Evolutionary conservation across 2,329 filamentous ascomycete genomes (phyloP).

Genomic region (Cladophialophora yegresii): DNA sequence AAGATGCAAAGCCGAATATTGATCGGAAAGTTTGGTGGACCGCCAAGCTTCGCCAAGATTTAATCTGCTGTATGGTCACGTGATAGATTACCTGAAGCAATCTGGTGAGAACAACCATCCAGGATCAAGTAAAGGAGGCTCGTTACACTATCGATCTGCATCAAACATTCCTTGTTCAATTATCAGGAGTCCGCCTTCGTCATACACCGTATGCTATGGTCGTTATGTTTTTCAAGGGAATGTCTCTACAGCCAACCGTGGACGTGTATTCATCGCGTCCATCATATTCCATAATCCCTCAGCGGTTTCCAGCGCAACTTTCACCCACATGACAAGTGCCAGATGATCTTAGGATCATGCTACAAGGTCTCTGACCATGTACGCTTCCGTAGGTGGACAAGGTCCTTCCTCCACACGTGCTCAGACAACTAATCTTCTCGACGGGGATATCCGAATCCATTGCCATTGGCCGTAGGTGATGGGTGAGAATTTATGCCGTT

Average conservation of each 20-base stretch:
- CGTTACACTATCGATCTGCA: neutral
- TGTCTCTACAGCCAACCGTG: conserved; percentile 9
- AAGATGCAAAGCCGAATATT: conserved; percentile 1
- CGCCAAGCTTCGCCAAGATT: neutral
- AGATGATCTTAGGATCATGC: neutral
- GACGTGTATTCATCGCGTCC: neutral
- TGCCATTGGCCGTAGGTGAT: conserved; percentile 19
- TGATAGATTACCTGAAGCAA: neutral
- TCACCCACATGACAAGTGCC: neutral
- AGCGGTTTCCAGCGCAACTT: neutral
- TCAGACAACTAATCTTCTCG: conserved; percentile 11
- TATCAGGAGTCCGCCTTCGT: neutral
- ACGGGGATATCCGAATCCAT: conserved; percentile 24
- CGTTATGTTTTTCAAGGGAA: conserved; percentile 4
- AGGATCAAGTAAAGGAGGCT: neutral
- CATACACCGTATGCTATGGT: conserved; percentile 7
- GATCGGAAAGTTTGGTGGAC: conserved; percentile 7
- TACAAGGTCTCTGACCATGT: neutral
- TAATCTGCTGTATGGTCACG: neutral
- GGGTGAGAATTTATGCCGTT: conserved; percentile 27
- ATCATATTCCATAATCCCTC: neutral
- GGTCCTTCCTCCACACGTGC: neutral
- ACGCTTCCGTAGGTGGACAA: neutral
- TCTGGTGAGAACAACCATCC: no score
- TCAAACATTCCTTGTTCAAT: neutral